These are phyloP conservation scores for Talaromyces funiculosus DNA, from an alignment of 2,329 filamentous ascomycete species.

Conservation along the genomic window DNA sequence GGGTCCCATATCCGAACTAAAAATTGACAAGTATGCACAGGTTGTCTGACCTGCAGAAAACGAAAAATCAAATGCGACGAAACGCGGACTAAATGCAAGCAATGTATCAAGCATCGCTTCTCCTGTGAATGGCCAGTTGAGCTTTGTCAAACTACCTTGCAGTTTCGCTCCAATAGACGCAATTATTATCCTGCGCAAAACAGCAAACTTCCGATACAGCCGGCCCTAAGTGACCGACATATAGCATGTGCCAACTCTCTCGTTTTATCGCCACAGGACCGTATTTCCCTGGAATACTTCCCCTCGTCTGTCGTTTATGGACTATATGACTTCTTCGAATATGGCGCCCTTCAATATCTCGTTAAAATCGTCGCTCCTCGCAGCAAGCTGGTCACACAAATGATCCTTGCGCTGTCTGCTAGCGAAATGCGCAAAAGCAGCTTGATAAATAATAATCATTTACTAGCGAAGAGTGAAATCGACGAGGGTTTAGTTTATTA, in stretches of 20 bases:
- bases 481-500: constrained; percentile 2
- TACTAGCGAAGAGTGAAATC: not conserved
- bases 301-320: constrained; percentile 2
- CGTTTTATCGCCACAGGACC: constrained; percentile 1
- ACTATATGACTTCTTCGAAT: constrained; percentile 5
- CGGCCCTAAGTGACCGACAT: constrained; percentile 1
- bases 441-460: not conserved
- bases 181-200: not conserved
- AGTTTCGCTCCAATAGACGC: not conserved
- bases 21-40: not conserved
- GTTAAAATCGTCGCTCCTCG: constrained; percentile 2
- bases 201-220: not conserved
- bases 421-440: constrained; percentile 6
- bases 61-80: constrained; percentile 7
- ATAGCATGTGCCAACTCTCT: constrained; percentile 10
- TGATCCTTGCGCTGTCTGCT: constrained; percentile 8
- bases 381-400: not conserved
- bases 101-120: constrained; percentile 7
- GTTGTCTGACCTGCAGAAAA: constrained; percentile 6
- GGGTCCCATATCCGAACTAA: not conserved
- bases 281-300: constrained; percentile 5
- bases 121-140: constrained; percentile 3
- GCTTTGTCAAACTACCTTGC: not conserved
- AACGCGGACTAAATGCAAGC: not conserved
- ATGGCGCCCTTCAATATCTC: constrained; percentile 4